Evolutionary conservation across 2,329 filamentous ascomycete genomes (phyloP).

Genomic region (Botrytis pseudocinerea): DNA sequence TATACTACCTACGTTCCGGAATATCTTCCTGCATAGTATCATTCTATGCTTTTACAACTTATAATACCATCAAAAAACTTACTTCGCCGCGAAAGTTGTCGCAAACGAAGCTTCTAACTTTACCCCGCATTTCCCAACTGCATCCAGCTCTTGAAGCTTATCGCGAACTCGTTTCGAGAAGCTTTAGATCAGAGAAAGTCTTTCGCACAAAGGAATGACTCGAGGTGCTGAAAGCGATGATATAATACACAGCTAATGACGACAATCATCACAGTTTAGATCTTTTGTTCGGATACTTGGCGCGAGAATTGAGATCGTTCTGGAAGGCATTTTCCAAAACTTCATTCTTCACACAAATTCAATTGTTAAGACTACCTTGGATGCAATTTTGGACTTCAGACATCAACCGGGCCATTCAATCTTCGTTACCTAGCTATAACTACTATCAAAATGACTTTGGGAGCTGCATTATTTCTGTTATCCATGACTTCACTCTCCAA

Average conservation of each 20-base stretch:
- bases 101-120: constrained; percentile 2
- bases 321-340: background rate
- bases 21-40: background rate
- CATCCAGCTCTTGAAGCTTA: constrained; percentile 12
- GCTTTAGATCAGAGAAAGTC: background rate
- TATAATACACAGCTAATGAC: background rate
- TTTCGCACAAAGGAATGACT: background rate
- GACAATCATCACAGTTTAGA: background rate
- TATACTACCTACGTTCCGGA: background rate
- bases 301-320: background rate
- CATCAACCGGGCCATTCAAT: background rate
- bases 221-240: background rate
- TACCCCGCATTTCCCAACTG: constrained; percentile 19
- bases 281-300: background rate
- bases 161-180: background rate
- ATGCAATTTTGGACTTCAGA: background rate
- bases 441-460: background rate
- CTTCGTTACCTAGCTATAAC: background rate
- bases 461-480: constrained; percentile 25
- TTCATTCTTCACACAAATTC: background rate
- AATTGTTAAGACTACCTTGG: background rate
- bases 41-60: background rate
- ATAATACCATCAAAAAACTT: background rate
- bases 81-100: background rate
- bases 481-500: constrained; percentile 24